These are phyloP conservation scores for Phytophthora ramorum DNA, from an alignment of 352 stramenopile species.

Conservation along the genomic window DNA sequence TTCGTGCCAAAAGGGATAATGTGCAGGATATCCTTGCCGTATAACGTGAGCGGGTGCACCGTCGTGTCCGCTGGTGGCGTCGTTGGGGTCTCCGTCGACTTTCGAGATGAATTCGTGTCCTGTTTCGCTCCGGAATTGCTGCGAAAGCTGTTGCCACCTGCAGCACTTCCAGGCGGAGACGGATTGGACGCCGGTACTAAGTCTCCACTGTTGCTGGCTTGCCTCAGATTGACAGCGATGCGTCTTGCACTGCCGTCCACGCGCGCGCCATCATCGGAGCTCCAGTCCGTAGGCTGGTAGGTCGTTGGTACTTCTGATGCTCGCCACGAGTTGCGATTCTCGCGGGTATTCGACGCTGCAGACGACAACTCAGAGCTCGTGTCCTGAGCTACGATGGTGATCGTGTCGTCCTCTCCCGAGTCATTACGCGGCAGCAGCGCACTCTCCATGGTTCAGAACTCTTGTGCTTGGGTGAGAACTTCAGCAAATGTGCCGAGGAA, in stretches of 20 bases:
- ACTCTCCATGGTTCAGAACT: slow-evolving; percentile 11
- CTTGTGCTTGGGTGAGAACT: slow-evolving; percentile 12
- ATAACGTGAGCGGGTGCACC: slow-evolving; percentile 46
- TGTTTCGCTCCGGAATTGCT: slow-evolving; percentile 24
- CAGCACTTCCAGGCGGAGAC: slow-evolving; percentile 12
- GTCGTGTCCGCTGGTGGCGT: slow-evolving; percentile 20
- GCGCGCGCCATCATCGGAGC: slow-evolving; percentile 26
- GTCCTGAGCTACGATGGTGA: slow-evolving; percentile 27
- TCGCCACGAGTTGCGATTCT: slow-evolving; percentile 12
- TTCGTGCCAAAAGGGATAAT: slow-evolving; percentile 52
- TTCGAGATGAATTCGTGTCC: slow-evolving; percentile 14
- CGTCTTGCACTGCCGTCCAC: slow-evolving; percentile 35
- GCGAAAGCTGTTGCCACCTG: slow-evolving; percentile 32
- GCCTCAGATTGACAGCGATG: slow-evolving; percentile 33
- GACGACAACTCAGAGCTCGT: not conserved
- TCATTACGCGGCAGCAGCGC: slow-evolving; percentile 5
- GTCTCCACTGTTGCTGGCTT: not conserved
- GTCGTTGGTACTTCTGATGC: slow-evolving; percentile 17
- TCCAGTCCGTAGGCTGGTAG: slow-evolving; percentile 28
- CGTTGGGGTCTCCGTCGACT: slow-evolving; percentile 11
- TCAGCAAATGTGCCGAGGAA: slow-evolving; percentile 18
- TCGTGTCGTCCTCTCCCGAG: slow-evolving; percentile 12
- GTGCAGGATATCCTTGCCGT: slow-evolving; percentile 63
- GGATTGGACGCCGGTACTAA: not conserved
- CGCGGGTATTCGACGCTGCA: not conserved